Conservation (phyloP, 73 alveolate genomes). For the Paramecium pentaurelia region DNA sequence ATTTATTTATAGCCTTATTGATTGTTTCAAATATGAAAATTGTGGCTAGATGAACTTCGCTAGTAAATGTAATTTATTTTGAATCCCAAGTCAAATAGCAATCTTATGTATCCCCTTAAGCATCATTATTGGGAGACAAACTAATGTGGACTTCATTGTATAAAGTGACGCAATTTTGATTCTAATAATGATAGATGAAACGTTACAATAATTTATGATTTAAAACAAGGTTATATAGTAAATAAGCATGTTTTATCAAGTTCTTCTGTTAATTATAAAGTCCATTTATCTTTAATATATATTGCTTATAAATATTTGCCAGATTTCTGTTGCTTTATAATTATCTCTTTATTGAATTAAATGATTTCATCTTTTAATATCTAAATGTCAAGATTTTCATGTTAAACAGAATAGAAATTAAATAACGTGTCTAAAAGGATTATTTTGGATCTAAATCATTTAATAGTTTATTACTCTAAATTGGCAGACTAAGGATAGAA, state of each 20-base stretch:
- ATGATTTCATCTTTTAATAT: not conserved
- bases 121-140: not conserved
- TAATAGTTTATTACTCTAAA: not conserved
- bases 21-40: not conserved
- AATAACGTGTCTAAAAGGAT: not conserved
- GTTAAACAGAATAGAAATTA: not conserved
- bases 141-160: not conserved
- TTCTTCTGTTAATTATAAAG: not conserved
- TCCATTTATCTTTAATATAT: not conserved
- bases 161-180: not conserved
- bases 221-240: constrained; percentile 2
- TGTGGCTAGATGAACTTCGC: not conserved
- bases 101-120: not conserved
- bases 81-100: not conserved
- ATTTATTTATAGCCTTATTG: not conserved
- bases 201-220: not conserved
- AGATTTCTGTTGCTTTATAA: not conserved
- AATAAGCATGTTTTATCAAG: not conserved
- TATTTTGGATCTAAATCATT: not conserved
- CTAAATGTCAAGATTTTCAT: not conserved
- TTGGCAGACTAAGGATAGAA: not conserved
- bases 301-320: not conserved
- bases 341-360: not conserved
- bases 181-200: not conserved
- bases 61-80: not conserved